A percentile compares a stretch with the other conserved stretches of the same genome.
These are phyloP conservation scores for Stagonosporopsis chrysanthemi DNA, from an alignment of 2,329 filamentous ascomycete genomes.

Conservation along the genomic window DNA sequence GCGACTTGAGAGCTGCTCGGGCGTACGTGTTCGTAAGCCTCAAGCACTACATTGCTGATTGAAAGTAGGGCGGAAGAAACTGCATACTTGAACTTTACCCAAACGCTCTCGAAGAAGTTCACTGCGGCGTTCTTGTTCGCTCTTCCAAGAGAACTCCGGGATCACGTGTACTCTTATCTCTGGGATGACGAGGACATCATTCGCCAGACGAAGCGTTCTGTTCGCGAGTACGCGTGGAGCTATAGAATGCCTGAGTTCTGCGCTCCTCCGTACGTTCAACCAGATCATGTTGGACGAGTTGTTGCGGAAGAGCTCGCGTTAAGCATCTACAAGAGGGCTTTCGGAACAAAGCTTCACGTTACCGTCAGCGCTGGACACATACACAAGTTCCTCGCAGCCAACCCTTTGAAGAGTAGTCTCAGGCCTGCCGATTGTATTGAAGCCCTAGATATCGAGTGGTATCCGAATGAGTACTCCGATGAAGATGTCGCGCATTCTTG, in stretches of 20 bases:
- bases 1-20: constrained; percentile 55
- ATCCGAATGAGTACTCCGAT: constrained; percentile 13
- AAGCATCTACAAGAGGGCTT: constrained; percentile 15
- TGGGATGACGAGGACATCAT: constrained; percentile 18
- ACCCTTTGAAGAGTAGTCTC: constrained; percentile 7
- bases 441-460: constrained; percentile 12
- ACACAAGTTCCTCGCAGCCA: constrained; percentile 13
- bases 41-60: background rate
- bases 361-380: constrained; percentile 15
- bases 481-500: constrained; percentile 8
- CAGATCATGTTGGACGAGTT: constrained; percentile 7
- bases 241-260: constrained; percentile 19
- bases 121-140: constrained; percentile 7
- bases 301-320: constrained; percentile 14
- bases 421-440: constrained; percentile 11
- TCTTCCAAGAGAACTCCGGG: constrained; percentile 16
- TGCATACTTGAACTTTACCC: constrained; percentile 9
- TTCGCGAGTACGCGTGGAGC: constrained; percentile 16
- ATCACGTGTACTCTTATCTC: constrained; percentile 14
- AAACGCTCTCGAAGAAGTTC: constrained; percentile 6
- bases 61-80: background rate
- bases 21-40: constrained; percentile 57
- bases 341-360: constrained; percentile 10
- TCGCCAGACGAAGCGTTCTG: constrained; percentile 17
- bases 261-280: constrained; percentile 13